A percentile compares a stretch with the other conserved stretches of the same genome.
Conservation (phyloP, 202 grass and related monocot species). For the Carex arenaria region DNA sequence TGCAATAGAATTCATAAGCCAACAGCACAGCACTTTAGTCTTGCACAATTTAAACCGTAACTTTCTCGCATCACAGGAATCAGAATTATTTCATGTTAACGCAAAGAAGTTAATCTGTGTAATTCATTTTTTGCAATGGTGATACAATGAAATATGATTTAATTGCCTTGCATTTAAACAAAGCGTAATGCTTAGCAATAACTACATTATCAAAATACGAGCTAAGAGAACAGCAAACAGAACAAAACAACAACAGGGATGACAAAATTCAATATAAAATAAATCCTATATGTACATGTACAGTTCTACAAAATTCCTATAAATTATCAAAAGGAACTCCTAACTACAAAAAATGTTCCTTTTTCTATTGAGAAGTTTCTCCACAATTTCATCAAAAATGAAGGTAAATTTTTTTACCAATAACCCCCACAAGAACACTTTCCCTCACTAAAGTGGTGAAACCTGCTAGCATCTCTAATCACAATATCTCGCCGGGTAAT, state of each 20-base stretch:
- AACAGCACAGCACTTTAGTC: background rate
- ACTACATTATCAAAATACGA: background rate
- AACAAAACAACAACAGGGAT: background rate
- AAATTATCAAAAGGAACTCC: background rate
- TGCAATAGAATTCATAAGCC: background rate
- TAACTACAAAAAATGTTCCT: constrained; percentile 11
- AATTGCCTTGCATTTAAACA: background rate
- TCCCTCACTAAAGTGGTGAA: constrained; percentile 82
- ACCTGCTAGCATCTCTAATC: constrained; percentile 68
- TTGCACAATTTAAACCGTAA: background rate
- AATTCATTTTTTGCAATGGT: background rate
- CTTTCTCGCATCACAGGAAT: background rate
- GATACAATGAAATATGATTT: background rate
- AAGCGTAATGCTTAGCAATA: background rate
- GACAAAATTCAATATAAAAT: background rate
- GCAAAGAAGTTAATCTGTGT: background rate
- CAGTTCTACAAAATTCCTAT: constrained; percentile 12
- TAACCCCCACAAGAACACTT: constrained; percentile 75
- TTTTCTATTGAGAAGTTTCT: background rate
- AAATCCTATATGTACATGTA: background rate
- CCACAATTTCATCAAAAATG: background rate
- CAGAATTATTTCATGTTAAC: background rate
- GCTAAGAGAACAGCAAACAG: background rate
- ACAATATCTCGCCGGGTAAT: constrained; percentile 66
- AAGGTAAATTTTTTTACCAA: constrained; percentile 44